Conservation (phyloP, 352 stramenopile genomes). For the Pythium aristosporum region DNA sequence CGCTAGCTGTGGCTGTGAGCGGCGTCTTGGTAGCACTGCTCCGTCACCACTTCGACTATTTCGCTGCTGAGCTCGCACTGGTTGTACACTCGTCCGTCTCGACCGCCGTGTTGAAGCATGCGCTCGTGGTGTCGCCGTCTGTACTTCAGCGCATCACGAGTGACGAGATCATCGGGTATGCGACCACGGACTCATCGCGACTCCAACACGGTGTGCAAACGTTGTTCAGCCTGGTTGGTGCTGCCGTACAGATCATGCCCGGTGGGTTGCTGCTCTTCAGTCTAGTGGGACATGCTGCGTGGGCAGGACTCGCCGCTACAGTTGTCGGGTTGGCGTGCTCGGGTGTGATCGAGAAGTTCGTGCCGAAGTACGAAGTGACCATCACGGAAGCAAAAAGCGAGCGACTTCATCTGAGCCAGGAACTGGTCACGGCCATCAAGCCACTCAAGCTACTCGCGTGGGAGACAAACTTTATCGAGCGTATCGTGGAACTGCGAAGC, state of each 20-base stretch:
- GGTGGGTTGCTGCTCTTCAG: conserved; percentile 60
- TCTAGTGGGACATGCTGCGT: conserved; percentile 72
- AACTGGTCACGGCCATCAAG: conserved; percentile 92
- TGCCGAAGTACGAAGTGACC: conserved; percentile 63
- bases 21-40: conserved; percentile 64
- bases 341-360: neutral
- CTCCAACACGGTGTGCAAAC: conserved; percentile 72
- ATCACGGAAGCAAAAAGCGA: conserved; percentile 91
- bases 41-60: conserved; percentile 56
- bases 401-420: conserved; percentile 92
- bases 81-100: conserved; percentile 34
- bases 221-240: conserved; percentile 14
- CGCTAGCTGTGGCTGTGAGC: conserved; percentile 52
- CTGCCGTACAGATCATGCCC: conserved; percentile 60
- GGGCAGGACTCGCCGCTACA: conserved; percentile 90
- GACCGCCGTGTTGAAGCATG: conserved; percentile 68
- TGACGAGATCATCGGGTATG: conserved; percentile 95
- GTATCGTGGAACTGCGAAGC: conserved; percentile 42
- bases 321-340: conserved; percentile 39
- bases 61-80: conserved; percentile 25
- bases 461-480: conserved; percentile 76
- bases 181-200: conserved; percentile 93
- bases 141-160: conserved; percentile 63
- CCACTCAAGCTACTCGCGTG: conserved; percentile 97
- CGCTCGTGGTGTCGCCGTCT: conserved; percentile 77